phyloP scores from a whole-genome alignment of 352 stramenopile genomes.

The Phytophthora litchii region DNA sequence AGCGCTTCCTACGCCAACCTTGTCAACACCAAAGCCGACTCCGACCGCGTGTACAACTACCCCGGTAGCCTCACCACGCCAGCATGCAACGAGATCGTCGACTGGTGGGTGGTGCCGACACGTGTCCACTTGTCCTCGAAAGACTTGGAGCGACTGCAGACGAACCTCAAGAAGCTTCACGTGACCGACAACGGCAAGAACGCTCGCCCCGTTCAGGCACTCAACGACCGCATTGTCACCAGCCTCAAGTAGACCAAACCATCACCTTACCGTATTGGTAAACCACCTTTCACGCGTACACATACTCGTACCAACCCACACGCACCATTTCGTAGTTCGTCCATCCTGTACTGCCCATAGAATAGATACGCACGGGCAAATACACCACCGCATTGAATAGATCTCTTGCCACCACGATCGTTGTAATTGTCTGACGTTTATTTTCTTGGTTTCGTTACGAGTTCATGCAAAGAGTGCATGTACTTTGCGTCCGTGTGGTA shows the following conservation, averaged over 20 bases:
- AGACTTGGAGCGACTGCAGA: constrained; percentile 36
- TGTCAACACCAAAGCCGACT: constrained; percentile 15
- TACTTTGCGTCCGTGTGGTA: constrained; percentile 29
- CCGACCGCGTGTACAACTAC: constrained; percentile 51
- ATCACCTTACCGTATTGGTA: neutral
- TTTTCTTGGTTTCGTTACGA: constrained; percentile 39
- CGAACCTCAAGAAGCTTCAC: constrained; percentile 28
- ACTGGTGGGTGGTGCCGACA: constrained; percentile 61
- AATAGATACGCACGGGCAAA: neutral
- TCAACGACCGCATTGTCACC: constrained; percentile 35
- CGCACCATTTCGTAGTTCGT: neutral
- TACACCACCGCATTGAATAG: neutral
- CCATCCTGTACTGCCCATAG: neutral
- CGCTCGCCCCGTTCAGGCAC: constrained; percentile 36
- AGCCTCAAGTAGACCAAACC: constrained; percentile 15
- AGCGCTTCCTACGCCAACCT: constrained; percentile 31
- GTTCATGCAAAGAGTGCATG: constrained; percentile 27
- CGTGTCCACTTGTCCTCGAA: constrained; percentile 38
- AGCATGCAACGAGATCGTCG: constrained; percentile 50
- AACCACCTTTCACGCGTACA: too few species aligned
- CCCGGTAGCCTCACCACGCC: constrained; percentile 57
- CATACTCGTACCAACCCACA: too few species aligned
- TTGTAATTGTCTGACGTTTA: constrained; percentile 39
- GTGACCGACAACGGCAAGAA: constrained; percentile 42
- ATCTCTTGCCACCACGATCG: constrained; percentile 1